phyloP scores from a whole-genome alignment of 176 grass and related monocot species.

The Cymbopogon citratus region DNA sequence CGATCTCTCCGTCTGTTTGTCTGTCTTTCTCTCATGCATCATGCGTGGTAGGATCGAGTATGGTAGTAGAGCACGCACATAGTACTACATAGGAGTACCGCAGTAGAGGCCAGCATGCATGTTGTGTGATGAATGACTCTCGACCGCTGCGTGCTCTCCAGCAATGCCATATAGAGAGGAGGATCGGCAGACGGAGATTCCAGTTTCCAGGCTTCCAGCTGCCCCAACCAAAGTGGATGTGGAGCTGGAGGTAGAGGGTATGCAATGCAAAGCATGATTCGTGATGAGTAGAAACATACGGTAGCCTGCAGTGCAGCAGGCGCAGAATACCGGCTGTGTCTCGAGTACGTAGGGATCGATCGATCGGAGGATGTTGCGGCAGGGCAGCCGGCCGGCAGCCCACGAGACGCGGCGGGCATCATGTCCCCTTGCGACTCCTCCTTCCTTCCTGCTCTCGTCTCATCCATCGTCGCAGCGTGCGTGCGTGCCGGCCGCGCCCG shows the following conservation, averaged over 20 bases:
- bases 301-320: neutral
- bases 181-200: neutral
- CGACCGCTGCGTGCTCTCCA: no score
- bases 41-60: neutral
- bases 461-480: neutral
- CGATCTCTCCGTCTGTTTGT: neutral
- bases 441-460: neutral
- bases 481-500: neutral
- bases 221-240: neutral
- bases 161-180: no score
- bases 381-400: neutral
- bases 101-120: no score
- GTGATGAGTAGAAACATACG: constrained; percentile 40
- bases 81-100: neutral
- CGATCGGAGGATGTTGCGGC: neutral
- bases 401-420: constrained; percentile 22
- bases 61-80: neutral
- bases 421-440: neutral
- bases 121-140: no score
- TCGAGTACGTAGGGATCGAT: neutral
- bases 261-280: neutral
- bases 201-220: neutral
- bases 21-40: neutral
- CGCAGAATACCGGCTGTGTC: constrained; percentile 15
- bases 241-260: neutral